Conservation (phyloP, 2,329 filamentous ascomycete genomes). For the Monascus ruber region DNA sequence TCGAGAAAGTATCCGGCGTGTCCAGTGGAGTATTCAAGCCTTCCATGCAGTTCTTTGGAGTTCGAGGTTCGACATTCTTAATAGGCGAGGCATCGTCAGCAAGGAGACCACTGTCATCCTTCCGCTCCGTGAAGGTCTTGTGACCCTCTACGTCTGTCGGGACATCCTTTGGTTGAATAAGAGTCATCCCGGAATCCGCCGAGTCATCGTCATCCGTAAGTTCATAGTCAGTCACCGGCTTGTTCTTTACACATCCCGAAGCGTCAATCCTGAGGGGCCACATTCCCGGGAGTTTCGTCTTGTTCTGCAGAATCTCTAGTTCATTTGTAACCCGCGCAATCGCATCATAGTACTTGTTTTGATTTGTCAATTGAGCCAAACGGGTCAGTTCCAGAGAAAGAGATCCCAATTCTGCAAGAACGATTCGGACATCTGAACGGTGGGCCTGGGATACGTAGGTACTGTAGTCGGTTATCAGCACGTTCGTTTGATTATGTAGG, state of each 20-base stretch:
- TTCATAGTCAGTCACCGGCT: constrained; percentile 6
- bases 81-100: constrained; percentile 1
- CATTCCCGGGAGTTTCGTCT: constrained; percentile 61
- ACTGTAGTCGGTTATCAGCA: constrained; percentile 7
- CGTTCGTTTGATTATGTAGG: not conserved
- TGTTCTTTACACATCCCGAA: constrained; percentile 56
- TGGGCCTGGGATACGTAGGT: constrained; percentile 52
- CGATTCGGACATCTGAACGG: constrained; percentile 44
- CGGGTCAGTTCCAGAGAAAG: constrained; percentile 82
- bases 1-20: constrained; percentile 26
- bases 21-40: constrained; percentile 27
- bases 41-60: constrained; percentile 23
- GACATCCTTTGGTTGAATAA: constrained; percentile 3
- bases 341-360: constrained; percentile 80
- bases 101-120: constrained; percentile 8
- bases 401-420: constrained; percentile 62
- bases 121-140: constrained; percentile 13
- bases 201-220: constrained; percentile 3
- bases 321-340: constrained; percentile 75
- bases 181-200: constrained; percentile 1
- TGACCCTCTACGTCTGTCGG: constrained; percentile 16
- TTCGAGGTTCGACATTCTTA: constrained; percentile 4
- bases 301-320: constrained; percentile 61
- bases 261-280: constrained; percentile 71
- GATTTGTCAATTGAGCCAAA: constrained; percentile 70